phyloP scores from a whole-genome alignment of 2,329 filamentous ascomycete species.

The Venturia oleaginea region DNA sequence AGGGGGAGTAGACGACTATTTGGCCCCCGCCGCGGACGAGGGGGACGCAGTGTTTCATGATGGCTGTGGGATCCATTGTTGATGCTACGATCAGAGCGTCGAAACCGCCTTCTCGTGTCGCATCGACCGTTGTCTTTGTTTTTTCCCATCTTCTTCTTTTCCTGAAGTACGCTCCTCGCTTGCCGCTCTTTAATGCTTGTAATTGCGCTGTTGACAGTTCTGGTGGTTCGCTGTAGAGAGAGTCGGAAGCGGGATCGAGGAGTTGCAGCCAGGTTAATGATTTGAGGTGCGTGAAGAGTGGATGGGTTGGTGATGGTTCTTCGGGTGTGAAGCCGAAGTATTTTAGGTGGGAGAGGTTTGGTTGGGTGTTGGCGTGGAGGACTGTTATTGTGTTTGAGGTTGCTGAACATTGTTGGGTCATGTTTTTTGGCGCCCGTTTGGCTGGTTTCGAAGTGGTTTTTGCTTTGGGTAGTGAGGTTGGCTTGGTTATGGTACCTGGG shows the following conservation, averaged over 20 bases:
- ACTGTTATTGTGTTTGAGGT: constrained; percentile 69
- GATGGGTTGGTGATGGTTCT: constrained; percentile 54
- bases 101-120: constrained; percentile 66
- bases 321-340: constrained; percentile 80
- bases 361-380: constrained; percentile 72
- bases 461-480: background rate
- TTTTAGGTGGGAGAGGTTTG: constrained; percentile 77
- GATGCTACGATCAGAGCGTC: constrained; percentile 76
- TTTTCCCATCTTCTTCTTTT: constrained; percentile 79
- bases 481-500: background rate
- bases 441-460: constrained; percentile 17
- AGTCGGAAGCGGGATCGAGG: constrained; percentile 64
- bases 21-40: constrained; percentile 75
- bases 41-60: constrained; percentile 68
- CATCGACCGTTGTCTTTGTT: constrained; percentile 62
- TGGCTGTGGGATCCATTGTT: constrained; percentile 68
- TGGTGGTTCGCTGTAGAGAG: constrained; percentile 62
- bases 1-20: constrained; percentile 76
- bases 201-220: constrained; percentile 45
- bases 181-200: constrained; percentile 66
- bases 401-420: constrained; percentile 41
- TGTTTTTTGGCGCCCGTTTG: constrained; percentile 20
- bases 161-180: constrained; percentile 76
- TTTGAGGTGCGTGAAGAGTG: constrained; percentile 72
- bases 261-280: constrained; percentile 89